Conservation (phyloP, 2,329 filamentous ascomycete genomes). For the Didymella arachidicola region DNA sequence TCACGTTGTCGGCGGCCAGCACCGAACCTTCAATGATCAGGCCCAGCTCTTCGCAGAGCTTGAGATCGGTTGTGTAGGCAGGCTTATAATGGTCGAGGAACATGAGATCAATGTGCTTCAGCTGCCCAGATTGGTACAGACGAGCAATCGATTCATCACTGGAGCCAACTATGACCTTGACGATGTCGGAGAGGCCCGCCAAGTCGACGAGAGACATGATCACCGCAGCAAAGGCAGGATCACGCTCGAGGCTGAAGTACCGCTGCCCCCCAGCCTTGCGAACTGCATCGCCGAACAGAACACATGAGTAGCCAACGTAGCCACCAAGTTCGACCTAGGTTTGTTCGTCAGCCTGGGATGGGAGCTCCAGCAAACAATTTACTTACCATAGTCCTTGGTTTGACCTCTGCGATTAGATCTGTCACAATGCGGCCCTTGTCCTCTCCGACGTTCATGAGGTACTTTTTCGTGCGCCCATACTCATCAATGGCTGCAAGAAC, state of each 20-base stretch:
- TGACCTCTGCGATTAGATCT: slow-evolving; percentile 70
- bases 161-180: slow-evolving; percentile 74
- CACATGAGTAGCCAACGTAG: slow-evolving; percentile 82
- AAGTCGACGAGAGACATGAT: slow-evolving; percentile 74
- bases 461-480: slow-evolving; percentile 70
- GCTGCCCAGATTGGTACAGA: slow-evolving; percentile 61
- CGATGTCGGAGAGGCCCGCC: slow-evolving; percentile 73
- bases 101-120: slow-evolving; percentile 72
- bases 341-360: slow-evolving; percentile 14
- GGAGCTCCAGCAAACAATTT: background rate
- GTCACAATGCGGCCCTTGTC: slow-evolving; percentile 76
- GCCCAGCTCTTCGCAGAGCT: slow-evolving; percentile 75
- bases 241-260: slow-evolving; percentile 77
- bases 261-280: slow-evolving; percentile 68
- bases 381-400: slow-evolving; percentile 70
- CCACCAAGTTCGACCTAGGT: slow-evolving; percentile 74
- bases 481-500: slow-evolving; percentile 76
- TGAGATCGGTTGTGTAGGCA: slow-evolving; percentile 75
- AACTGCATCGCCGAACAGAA: slow-evolving; percentile 75
- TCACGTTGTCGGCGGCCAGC: slow-evolving; percentile 73
- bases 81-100: slow-evolving; percentile 86
- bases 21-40: slow-evolving; percentile 70
- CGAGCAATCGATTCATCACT: slow-evolving; percentile 71
- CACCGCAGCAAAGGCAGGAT: slow-evolving; percentile 76
- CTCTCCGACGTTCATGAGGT: slow-evolving; percentile 81